Percentiles rank a stretch among this genome's conserved stretches.
phyloP scores from a whole-genome alignment of 768 basidiomycete species.

The Lentinula sp. region DNA sequence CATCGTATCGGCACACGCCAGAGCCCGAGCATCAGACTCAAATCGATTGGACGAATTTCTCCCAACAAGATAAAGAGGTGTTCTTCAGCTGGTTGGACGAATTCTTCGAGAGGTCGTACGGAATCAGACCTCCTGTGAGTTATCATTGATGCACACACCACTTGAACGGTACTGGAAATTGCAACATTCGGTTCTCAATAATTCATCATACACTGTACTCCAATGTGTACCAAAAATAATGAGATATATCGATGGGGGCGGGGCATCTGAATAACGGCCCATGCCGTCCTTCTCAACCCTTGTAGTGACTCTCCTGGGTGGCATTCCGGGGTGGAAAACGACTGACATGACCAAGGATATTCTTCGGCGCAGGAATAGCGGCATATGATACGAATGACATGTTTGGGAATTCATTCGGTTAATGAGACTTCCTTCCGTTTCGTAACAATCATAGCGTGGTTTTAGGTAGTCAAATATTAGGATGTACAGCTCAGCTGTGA shows the following conservation, averaged over 20 bases:
- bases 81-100: constrained; percentile 82
- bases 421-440: not conserved
- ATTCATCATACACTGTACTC: too few relatives aligned
- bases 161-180: too few relatives aligned
- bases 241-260: too few relatives aligned
- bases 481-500: not conserved
- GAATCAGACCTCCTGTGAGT: not conserved
- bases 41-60: constrained; percentile 70
- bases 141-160: not conserved
- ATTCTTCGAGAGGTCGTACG: constrained; percentile 51
- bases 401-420: not conserved
- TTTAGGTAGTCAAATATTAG: not conserved
- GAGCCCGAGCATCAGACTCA: constrained; percentile 9
- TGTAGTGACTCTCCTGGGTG: not conserved
- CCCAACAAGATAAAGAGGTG: constrained; percentile 57
- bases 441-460: not conserved
- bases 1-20: not conserved
- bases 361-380: not conserved
- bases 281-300: not conserved
- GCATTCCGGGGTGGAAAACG: not conserved
- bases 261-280: not conserved
- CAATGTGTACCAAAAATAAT: too few relatives aligned
- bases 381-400: not conserved
- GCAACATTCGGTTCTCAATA: too few relatives aligned
- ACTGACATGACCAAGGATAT: not conserved